phyloP scores from a whole-genome alignment of 306 rosid genomes.

The Fragaria nilgerrensis region DNA sequence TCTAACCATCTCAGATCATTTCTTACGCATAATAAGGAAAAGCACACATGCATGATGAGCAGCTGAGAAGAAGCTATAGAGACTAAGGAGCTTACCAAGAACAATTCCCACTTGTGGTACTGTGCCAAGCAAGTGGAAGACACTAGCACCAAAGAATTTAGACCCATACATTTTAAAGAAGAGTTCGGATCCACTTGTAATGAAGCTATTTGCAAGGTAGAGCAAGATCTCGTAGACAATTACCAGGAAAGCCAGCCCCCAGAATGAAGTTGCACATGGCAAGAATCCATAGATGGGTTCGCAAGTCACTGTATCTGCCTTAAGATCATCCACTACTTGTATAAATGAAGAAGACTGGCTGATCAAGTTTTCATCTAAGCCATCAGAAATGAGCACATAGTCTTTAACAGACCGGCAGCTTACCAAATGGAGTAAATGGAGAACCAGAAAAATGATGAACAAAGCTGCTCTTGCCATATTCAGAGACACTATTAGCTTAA shows the following conservation, averaged over 20 bases:
- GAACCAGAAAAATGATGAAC: slow-evolving; percentile 13
- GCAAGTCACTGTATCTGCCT: slow-evolving; percentile 32
- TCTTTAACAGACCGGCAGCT: slow-evolving; percentile 13
- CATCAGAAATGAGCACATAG: slow-evolving; percentile 6
- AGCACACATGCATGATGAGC: not conserved
- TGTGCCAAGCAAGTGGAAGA: slow-evolving; percentile 32
- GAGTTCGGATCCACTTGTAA: slow-evolving; percentile 26
- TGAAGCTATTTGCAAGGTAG: slow-evolving; percentile 17
- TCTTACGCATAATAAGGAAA: not conserved
- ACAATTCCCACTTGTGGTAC: slow-evolving; percentile 32
- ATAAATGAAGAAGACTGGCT: not conserved
- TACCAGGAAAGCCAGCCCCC: slow-evolving; percentile 33
- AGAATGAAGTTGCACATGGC: slow-evolving; percentile 34
- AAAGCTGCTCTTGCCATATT: not conserved
- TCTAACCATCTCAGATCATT: not conserved
- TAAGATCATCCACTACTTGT: not conserved
- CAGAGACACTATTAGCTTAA: not conserved
- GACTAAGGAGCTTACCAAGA: slow-evolving; percentile 22
- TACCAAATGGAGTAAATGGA: slow-evolving; percentile 11
- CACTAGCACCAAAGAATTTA: slow-evolving; percentile 32
- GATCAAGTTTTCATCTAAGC: not conserved
- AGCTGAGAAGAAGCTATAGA: not conserved
- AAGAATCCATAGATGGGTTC: slow-evolving; percentile 35
- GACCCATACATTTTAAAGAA: slow-evolving; percentile 36
- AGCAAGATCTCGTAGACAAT: slow-evolving; percentile 34